Percentiles rank a stretch among this genome's conserved stretches.
phyloP scores from a whole-genome alignment of 1,284 basidiomycete genomes.

The Golubevia pallescens region DNA sequence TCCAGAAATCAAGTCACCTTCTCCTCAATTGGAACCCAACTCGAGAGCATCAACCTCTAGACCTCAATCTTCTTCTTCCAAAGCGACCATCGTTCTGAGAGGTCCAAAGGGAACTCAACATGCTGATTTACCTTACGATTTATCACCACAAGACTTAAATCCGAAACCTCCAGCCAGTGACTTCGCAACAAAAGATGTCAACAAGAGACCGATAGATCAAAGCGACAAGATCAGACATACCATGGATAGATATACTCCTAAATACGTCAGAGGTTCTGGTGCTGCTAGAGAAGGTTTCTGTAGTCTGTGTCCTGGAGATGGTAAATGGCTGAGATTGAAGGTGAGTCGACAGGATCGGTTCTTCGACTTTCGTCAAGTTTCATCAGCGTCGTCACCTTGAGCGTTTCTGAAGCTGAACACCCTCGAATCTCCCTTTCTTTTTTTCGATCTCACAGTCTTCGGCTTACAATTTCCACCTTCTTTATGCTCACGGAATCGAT shows the following conservation, averaged over 20 bases:
- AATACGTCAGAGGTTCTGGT: slow-evolving; percentile 39
- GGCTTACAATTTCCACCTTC: slow-evolving; percentile 20
- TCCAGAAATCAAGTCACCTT: too few species aligned
- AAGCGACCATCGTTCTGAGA: slow-evolving; percentile 22
- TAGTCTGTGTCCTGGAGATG: slow-evolving; percentile 32
- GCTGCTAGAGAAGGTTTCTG: slow-evolving; percentile 44
- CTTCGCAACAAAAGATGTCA: slow-evolving; percentile 31
- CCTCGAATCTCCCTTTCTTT: neutral
- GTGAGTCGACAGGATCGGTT: slow-evolving; percentile 44
- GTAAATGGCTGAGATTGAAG: slow-evolving; percentile 46
- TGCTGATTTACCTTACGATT: slow-evolving; percentile 40
- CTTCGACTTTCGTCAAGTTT: too few species aligned
- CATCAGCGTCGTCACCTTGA: neutral
- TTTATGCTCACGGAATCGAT: slow-evolving; percentile 42
- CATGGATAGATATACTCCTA: slow-evolving; percentile 42
- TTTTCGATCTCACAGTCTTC: neutral
- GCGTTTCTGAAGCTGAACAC: neutral
- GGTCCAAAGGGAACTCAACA: slow-evolving; percentile 31
- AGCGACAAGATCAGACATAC: slow-evolving; percentile 41
- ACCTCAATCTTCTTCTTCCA: too few species aligned
- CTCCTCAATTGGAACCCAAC: too few species aligned
- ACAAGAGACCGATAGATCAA: slow-evolving; percentile 31
- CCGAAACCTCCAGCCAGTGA: slow-evolving; percentile 30
- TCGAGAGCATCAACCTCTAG: too few species aligned
- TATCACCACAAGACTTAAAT: slow-evolving; percentile 25